Conservation (phyloP, 257 asterid genomes). For the Fraxinus anomala region DNA sequence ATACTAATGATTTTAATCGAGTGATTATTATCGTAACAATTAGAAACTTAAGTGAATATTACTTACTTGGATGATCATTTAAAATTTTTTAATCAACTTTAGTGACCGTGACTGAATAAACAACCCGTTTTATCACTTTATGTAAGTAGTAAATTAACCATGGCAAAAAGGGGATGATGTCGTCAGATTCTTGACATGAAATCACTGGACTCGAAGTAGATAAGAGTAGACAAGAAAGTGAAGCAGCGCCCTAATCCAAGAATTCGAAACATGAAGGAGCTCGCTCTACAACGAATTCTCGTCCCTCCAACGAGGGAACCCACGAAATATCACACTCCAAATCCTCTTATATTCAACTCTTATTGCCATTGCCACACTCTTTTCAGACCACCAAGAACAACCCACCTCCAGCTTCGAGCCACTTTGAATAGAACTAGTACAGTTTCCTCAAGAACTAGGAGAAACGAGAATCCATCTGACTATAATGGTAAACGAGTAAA, state of each 20-base stretch:
- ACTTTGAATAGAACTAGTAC: not conserved
- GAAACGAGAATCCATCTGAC: not conserved
- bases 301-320: not conserved
- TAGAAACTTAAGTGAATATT: no score
- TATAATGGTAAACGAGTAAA: not conserved
- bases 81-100: no score
- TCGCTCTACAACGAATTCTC: not conserved
- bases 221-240: not conserved
- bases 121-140: no score
- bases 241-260: not conserved
- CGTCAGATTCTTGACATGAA: not conserved
- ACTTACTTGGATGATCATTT: no score
- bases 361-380: slow-evolving; percentile 4
- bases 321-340: not conserved
- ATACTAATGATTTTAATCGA: no score
- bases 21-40: no score
- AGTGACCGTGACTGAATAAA: no score
- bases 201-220: not conserved
- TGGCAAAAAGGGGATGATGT: no score
- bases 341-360: not conserved
- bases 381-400: not conserved
- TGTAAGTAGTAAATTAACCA: no score
- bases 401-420: slow-evolving; percentile 7
- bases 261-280: slow-evolving; percentile 4
- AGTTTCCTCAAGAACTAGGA: not conserved